Evolutionary conservation across 1,284 basidiomycete species (phyloP).

Genomic region (Naganishia liquefaciens): DNA sequence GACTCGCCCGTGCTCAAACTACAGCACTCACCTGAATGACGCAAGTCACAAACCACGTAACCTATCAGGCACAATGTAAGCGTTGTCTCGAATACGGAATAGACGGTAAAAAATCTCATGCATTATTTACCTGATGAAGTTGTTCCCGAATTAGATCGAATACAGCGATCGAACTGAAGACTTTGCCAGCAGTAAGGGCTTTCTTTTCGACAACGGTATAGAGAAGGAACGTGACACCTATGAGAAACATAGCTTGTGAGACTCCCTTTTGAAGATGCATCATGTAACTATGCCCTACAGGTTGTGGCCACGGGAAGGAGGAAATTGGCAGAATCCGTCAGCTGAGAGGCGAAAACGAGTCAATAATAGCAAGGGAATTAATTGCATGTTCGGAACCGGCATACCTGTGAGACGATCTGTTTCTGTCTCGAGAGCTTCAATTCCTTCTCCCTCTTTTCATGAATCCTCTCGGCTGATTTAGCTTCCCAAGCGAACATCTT

Average conservation of each 20-base stretch:
- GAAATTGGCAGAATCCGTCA: conserved; percentile 54
- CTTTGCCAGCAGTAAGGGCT: conserved; percentile 54
- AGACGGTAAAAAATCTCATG: too few species aligned
- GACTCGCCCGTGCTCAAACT: neutral
- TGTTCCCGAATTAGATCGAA: conserved; percentile 50
- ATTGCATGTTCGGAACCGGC: conserved; percentile 35
- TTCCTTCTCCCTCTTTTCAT: conserved; percentile 62
- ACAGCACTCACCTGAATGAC: conserved; percentile 6
- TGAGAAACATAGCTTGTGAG: neutral
- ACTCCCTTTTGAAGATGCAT: neutral
- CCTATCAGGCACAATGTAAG: neutral
- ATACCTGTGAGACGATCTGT: conserved; percentile 54
- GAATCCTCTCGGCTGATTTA: conserved; percentile 59
- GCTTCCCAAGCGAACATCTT: conserved; percentile 72
- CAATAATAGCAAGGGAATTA: neutral
- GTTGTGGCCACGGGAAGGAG: conserved; percentile 67
- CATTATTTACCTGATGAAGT: conserved; percentile 16
- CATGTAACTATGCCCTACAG: conserved; percentile 35
- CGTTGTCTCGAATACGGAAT: neutral
- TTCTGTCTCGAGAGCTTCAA: conserved; percentile 58
- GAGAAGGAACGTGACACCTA: conserved; percentile 63
- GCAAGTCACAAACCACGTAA: conserved; percentile 22
- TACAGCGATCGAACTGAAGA: conserved; percentile 53
- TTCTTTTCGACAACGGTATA: conserved; percentile 59
- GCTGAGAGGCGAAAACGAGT: neutral